These are phyloP conservation scores for Mycosarcoma maydis DNA, from an alignment of 1,284 basidiomycete species.

Conservation along the genomic window DNA sequence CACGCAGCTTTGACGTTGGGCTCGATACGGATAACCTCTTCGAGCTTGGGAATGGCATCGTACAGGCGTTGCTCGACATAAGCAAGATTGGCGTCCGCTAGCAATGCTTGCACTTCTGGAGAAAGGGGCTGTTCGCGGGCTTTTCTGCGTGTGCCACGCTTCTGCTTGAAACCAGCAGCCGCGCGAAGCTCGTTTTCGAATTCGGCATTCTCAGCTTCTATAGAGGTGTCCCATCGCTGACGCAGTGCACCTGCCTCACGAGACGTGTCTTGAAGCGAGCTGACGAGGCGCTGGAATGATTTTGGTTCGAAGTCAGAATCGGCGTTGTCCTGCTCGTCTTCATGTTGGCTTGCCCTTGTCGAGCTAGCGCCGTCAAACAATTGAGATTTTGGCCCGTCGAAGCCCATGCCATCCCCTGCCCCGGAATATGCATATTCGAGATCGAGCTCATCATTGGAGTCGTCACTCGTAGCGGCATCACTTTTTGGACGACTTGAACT, in stretches of 20 bases:
- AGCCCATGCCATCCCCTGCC: constrained; percentile 1
- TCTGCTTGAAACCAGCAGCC: constrained; percentile 52
- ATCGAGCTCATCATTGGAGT: constrained; percentile 10
- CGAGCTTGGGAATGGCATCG: constrained; percentile 81
- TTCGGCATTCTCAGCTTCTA: constrained; percentile 56
- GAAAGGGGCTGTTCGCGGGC: constrained; percentile 71
- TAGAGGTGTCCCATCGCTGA: constrained; percentile 53
- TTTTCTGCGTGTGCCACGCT: constrained; percentile 21
- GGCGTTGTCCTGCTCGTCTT: constrained; percentile 10
- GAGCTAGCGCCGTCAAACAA: neutral
- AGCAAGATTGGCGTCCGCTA: constrained; percentile 87
- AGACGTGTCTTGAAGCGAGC: constrained; percentile 50
- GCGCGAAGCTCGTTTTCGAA: constrained; percentile 61
- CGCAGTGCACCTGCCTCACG: constrained; percentile 33
- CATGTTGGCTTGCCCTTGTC: neutral
- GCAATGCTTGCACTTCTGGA: constrained; percentile 80
- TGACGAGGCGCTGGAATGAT: constrained; percentile 47
- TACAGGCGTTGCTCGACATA: constrained; percentile 79
- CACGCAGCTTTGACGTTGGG: constrained; percentile 84
- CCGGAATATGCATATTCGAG: neutral
- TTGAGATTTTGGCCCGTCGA: constrained; percentile 18
- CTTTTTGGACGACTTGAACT: neutral
- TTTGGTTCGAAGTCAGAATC: constrained; percentile 49
- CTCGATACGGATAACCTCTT: constrained; percentile 92
- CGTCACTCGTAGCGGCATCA: constrained; percentile 6